A percentile compares a stretch with the other conserved stretches of the same genome.
Evolutionary conservation across 192 early-diverging fungal genomes (phyloP).

Genomic region (Entomortierella lignicola): DNA sequence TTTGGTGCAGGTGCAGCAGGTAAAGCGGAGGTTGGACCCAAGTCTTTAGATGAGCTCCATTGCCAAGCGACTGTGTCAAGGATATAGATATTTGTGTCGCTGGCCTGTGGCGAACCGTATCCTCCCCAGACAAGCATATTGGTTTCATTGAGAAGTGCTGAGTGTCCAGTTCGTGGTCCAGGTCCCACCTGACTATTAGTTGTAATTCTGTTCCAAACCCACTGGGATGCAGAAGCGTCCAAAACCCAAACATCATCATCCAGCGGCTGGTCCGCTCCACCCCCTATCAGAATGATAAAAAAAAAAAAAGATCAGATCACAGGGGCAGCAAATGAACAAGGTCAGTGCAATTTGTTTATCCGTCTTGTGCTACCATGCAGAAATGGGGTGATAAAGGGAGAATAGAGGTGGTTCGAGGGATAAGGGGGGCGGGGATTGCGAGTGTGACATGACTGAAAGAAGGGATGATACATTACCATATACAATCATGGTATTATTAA

Average conservation of each 20-base stretch:
- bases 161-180: constrained; percentile 70
- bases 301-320: not conserved
- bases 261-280: constrained; percentile 55
- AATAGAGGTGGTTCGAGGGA: not conserved
- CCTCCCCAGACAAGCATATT: constrained; percentile 80
- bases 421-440: not conserved
- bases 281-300: too few relatives aligned
- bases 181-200: constrained; percentile 59
- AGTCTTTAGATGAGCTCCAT: constrained; percentile 66
- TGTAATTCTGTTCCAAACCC: constrained; percentile 44
- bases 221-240: constrained; percentile 53
- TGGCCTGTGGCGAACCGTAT: constrained; percentile 55
- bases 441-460: not conserved
- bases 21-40: constrained; percentile 9
- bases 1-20: not conserved
- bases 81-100: constrained; percentile 74
- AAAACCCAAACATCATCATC: constrained; percentile 66
- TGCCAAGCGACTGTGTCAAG: constrained; percentile 68
- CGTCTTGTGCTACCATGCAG: not conserved
- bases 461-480: constrained; percentile 60
- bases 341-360: constrained; percentile 4
- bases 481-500: constrained; percentile 72
- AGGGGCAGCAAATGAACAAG: not conserved
- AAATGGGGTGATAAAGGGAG: not conserved
- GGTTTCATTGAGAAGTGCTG: constrained; percentile 66